A percentile compares a stretch with the other conserved stretches of the same genome.
phyloP scores from a whole-genome alignment of 2,329 filamentous ascomycete genomes.

The Sporothrix dimorphospora region DNA sequence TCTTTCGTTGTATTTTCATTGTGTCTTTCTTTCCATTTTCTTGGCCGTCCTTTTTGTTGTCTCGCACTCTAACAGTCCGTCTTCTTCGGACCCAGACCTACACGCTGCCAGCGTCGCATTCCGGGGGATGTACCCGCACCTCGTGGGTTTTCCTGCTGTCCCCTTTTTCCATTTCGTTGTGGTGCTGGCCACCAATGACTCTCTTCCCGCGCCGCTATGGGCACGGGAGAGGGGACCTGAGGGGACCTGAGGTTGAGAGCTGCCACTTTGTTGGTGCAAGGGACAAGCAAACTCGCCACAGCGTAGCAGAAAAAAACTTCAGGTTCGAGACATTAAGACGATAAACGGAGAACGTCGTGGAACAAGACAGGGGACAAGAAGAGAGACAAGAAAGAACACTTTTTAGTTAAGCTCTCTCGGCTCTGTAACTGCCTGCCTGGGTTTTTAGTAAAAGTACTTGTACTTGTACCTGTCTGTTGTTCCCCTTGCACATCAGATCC shows the following conservation, averaged over 20 bases:
- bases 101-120: neutral
- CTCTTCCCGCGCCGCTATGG: constrained; percentile 11
- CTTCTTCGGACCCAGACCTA: neutral
- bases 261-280: neutral
- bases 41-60: neutral
- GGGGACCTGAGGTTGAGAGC: neutral
- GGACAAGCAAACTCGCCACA: neutral
- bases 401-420: no score
- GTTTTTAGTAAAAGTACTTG: no score
- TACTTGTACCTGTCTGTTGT: no score
- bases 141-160: neutral
- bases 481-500: constrained; percentile 2
- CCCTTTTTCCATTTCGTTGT: neutral
- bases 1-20: neutral
- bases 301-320: constrained; percentile 3
- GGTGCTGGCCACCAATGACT: neutral
- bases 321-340: neutral
- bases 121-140: neutral
- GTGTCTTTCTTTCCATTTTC: neutral
- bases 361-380: neutral
- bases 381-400: no score
- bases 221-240: constrained; percentile 1
- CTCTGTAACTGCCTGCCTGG: no score
- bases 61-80: constrained; percentile 10
- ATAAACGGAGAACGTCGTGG: neutral